Conservation (phyloP, 148 eudicot species). For the Camellia lanceoleosa region DNA sequence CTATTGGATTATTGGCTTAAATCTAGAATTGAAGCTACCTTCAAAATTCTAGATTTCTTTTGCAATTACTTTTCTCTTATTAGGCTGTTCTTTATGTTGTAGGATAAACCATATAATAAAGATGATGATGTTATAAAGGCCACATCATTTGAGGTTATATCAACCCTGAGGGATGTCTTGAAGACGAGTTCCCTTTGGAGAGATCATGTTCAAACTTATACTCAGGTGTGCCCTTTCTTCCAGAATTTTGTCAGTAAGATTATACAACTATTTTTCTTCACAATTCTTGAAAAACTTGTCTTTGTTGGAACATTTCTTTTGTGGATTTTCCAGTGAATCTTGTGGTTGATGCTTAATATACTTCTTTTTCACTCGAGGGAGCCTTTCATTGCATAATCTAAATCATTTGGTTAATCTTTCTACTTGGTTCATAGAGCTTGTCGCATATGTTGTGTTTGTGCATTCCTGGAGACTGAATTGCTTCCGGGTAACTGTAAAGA, state of each 20-base stretch:
- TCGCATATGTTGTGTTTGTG: not conserved
- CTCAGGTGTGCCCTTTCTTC: conserved; percentile 48
- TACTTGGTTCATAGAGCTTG: not conserved
- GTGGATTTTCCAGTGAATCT: not conserved
- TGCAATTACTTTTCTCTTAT: conserved; percentile 9
- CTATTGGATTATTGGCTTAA: conserved; percentile 4
- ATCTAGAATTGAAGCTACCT: not conserved
- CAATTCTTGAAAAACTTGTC: not conserved
- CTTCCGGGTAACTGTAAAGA: not conserved
- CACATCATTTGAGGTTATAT: conserved; percentile 94
- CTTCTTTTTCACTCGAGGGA: not conserved
- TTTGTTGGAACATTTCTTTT: not conserved
- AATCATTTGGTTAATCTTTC: not conserved
- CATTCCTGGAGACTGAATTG: not conserved
- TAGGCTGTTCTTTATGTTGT: conserved; percentile 24
- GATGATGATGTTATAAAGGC: conserved; percentile 97
- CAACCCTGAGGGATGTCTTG: conserved; percentile 90
- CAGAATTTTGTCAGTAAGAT: not conserved
- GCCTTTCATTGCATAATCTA: not conserved
- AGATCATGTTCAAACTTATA: conserved; percentile 94
- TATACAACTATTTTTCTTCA: not conserved
- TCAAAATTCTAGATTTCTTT: conserved; percentile 7
- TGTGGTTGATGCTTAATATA: not conserved
- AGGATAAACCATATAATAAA: conserved; percentile 84
- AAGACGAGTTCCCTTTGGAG: conserved; percentile 97